Evolutionary conservation across 805 yeast species (phyloP), one percentile per base, ranked within the genome.

Genomic region (Starmerella floricola): DNA sequence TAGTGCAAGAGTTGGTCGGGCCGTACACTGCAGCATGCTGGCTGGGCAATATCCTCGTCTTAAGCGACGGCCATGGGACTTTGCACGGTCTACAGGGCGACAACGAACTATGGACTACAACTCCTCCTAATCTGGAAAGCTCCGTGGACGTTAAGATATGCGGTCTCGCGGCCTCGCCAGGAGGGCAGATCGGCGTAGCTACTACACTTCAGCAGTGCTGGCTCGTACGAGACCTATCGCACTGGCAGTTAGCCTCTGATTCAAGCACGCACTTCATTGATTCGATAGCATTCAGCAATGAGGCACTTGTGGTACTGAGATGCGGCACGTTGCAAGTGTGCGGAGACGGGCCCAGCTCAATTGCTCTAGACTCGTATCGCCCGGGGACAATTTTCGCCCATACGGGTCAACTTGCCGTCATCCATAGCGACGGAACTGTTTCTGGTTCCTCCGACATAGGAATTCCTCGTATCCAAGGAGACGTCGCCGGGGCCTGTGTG

Each of bases 381-480:
- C 42, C 42, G 12, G 42, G 46, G 10, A 17, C 20, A 13, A 20
- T 42, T 5, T 16, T 42, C 1, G 40, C 37, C 3, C 6, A 15
- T 12, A 19, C 18, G 4, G 36, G 18, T 10, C 36, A 19, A 8
- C 16, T 34, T 36, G 28, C 34, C 13, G 8, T 42, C 6, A 34
- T 44, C 12, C 44, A 44, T 29, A 3, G 24, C 3, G 34, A 44
- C 24, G 47, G 47, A 2, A 8, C 3, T 2, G 40, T 45, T 11
- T 40, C 43, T n/a, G 19, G 21, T 4, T 23, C 36, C 5, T n/a
- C 11, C 3, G 12, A 24, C 4, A 18, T 28, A 1, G 18, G 12
- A 4, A n/a, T 41, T 12, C 49, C 49, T 3, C 23, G 17, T 6
- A 40, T 47, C 30, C 15, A 35, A 16, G 49, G 49, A 6, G 31